A percentile compares a stretch with the other conserved stretches of the same genome.
Conservation (phyloP, 768 basidiomycete genomes). For the Trametes sanguinea region DNA sequence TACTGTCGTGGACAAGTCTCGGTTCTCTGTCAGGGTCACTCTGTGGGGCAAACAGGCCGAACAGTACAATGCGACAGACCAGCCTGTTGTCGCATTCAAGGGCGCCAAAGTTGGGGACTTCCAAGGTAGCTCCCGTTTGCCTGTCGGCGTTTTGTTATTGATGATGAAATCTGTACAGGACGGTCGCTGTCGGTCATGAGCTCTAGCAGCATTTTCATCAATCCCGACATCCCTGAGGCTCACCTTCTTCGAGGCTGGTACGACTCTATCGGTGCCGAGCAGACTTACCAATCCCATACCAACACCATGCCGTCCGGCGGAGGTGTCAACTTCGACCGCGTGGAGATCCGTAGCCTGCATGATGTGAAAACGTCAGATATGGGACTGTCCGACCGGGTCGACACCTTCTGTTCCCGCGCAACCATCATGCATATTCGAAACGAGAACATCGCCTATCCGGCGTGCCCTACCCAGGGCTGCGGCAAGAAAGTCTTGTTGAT, state of each 20-base stretch:
- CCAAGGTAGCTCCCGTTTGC: slow-evolving; percentile 51
- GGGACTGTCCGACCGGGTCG: slow-evolving; percentile 74
- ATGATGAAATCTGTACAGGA: slow-evolving; percentile 44
- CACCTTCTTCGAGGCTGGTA: slow-evolving; percentile 91
- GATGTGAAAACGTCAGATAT: slow-evolving; percentile 80
- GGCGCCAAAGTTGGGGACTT: slow-evolving; percentile 93
- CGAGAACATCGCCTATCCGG: slow-evolving; percentile 85
- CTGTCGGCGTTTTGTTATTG: no score
- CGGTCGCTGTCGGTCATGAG: slow-evolving; percentile 84
- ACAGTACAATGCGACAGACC: slow-evolving; percentile 56
- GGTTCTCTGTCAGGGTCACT: slow-evolving; percentile 78
- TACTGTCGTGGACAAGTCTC: slow-evolving; percentile 81
- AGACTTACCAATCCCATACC: slow-evolving; percentile 74
- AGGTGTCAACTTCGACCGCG: slow-evolving; percentile 58
- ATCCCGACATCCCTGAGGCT: slow-evolving; percentile 91
- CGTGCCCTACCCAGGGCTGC: slow-evolving; percentile 78
- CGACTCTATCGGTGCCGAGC: slow-evolving; percentile 63
- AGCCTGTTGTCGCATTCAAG: slow-evolving; percentile 89
- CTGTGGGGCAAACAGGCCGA: slow-evolving; percentile 97
- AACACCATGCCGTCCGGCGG: slow-evolving; percentile 42
- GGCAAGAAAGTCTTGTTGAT: slow-evolving; percentile 85
- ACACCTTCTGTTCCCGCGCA: slow-evolving; percentile 79
- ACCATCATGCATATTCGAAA: slow-evolving; percentile 87
- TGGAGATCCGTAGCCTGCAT: slow-evolving; percentile 69
- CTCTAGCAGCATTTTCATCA: slow-evolving; percentile 77